Conservation (phyloP, 768 basidiomycete genomes). For the Leccinum uliginosum region DNA sequence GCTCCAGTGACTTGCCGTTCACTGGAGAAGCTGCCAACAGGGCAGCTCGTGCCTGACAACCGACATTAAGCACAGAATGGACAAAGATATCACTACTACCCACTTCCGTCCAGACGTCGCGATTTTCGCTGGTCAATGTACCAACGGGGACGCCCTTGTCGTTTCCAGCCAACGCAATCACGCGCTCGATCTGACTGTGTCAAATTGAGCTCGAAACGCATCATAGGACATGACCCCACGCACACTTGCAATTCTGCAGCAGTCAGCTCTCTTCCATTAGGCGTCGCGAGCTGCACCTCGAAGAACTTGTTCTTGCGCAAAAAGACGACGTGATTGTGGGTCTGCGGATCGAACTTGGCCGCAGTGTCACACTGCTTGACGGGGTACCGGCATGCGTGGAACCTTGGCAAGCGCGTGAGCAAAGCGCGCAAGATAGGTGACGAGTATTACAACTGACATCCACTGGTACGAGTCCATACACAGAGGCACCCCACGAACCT, state of each 20-base stretch:
- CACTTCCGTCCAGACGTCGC: conserved; percentile 87
- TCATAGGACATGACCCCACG: conserved; percentile 12
- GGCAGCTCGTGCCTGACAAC: conserved; percentile 47
- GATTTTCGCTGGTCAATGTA: conserved; percentile 81
- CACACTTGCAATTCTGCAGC: conserved; percentile 79
- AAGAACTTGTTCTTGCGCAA: conserved; percentile 91
- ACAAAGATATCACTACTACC: conserved; percentile 38
- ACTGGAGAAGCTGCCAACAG: conserved; percentile 58
- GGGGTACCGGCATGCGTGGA: conserved; percentile 92
- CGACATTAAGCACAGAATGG: neutral
- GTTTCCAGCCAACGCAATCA: conserved; percentile 60
- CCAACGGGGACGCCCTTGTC: conserved; percentile 57
- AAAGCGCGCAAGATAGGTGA: neutral
- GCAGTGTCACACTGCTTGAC: conserved; percentile 79
- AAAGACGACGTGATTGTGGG: conserved; percentile 86
- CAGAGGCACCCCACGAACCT: conserved; percentile 68
- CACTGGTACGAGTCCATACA: conserved; percentile 96
- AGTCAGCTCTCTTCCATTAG: conserved; percentile 65
- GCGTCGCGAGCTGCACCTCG: conserved; percentile 65
- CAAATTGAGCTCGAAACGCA: neutral
- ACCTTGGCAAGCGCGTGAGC: conserved; percentile 43
- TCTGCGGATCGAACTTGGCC: conserved; percentile 66
- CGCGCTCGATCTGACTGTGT: conserved; percentile 58
- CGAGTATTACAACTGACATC: conserved; percentile 38
- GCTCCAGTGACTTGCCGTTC: conserved; percentile 66